Conservation (phyloP, 257 asterid species). For the Schizonepeta tenuifolia region DNA sequence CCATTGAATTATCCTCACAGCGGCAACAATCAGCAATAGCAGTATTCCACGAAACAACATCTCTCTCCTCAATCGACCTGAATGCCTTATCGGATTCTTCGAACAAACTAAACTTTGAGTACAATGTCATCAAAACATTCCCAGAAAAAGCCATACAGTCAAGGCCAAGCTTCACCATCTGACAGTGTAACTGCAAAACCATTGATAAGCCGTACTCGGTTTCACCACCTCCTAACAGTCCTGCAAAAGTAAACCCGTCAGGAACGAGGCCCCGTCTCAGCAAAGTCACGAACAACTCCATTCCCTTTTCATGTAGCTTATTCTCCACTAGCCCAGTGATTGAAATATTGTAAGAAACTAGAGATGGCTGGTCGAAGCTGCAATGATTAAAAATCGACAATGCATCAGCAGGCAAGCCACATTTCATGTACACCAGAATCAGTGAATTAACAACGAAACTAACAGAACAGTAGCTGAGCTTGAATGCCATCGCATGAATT, state of each 20-base stretch:
- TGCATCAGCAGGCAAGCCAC: constrained; percentile 59
- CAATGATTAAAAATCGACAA: constrained; percentile 43
- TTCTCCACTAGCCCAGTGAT: constrained; percentile 71
- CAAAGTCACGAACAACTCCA: constrained; percentile 58
- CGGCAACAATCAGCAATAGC: constrained; percentile 57
- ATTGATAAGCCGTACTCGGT: constrained; percentile 40
- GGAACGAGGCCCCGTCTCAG: constrained; percentile 56
- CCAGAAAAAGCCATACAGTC: constrained; percentile 57
- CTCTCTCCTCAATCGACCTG: constrained; percentile 49
- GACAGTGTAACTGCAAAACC: constrained; percentile 65
- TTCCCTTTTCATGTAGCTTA: constrained; percentile 49
- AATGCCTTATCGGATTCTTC: constrained; percentile 58
- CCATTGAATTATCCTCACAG: constrained; percentile 54
- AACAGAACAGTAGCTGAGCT: constrained; percentile 47
- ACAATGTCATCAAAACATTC: constrained; percentile 57
- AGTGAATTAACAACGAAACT: constrained; percentile 67
- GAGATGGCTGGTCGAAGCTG: constrained; percentile 30
- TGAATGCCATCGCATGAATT: constrained; percentile 63
- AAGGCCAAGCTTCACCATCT: constrained; percentile 56
- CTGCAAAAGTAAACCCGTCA: constrained; percentile 74
- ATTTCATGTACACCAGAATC: constrained; percentile 72
- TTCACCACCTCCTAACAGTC: constrained; percentile 53
- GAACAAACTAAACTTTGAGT: constrained; percentile 51
- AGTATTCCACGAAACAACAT: constrained; percentile 73
- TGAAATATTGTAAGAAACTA: constrained; percentile 61